phyloP scores from a whole-genome alignment of 1,139 yeast species.

The Hansenula lynferdii region DNA sequence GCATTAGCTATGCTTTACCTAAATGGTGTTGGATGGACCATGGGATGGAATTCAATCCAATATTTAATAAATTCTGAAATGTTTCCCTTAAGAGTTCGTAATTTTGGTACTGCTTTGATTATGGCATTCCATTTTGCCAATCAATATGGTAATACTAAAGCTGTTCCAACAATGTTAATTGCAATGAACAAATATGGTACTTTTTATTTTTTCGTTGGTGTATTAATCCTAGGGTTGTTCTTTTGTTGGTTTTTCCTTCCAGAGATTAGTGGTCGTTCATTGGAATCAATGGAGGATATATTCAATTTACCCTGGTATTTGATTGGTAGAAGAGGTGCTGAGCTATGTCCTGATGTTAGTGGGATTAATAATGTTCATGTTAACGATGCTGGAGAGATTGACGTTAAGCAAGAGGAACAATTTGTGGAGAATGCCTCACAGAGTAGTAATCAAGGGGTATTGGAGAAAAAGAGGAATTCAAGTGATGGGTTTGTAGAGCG shows the following conservation, averaged over 20 bases:
- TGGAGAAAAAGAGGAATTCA: too few species aligned
- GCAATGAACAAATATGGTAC: slow-evolving; percentile 47
- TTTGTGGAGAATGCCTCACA: neutral
- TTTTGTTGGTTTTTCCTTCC: slow-evolving; percentile 49
- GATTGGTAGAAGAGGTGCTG: slow-evolving; percentile 48
- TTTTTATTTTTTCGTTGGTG: slow-evolving; percentile 48
- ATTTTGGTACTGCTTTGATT: slow-evolving; percentile 47
- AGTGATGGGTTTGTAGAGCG: too few species aligned
- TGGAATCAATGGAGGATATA: slow-evolving; percentile 58
- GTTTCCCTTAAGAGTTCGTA: slow-evolving; percentile 50
- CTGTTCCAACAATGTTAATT: slow-evolving; percentile 47
- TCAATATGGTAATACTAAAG: slow-evolving; percentile 58
- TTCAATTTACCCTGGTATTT: slow-evolving; percentile 57
- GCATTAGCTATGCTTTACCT: slow-evolving; percentile 51
- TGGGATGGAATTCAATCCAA: slow-evolving; percentile 59
- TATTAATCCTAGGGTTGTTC: slow-evolving; percentile 35
- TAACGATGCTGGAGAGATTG: neutral
- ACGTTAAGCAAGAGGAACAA: neutral
- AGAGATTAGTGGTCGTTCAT: slow-evolving; percentile 48
- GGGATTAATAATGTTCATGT: neutral
- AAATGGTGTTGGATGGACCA: slow-evolving; percentile 56
- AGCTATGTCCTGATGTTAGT: slow-evolving; percentile 41
- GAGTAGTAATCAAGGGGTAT: neutral
- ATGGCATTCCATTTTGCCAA: slow-evolving; percentile 57
- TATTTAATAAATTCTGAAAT: slow-evolving; percentile 56